Percentiles rank a stretch among this genome's conserved stretches.
phyloP scores from a whole-genome alignment of 1,284 basidiomycete genomes.

The Peniophora sp. region DNA sequence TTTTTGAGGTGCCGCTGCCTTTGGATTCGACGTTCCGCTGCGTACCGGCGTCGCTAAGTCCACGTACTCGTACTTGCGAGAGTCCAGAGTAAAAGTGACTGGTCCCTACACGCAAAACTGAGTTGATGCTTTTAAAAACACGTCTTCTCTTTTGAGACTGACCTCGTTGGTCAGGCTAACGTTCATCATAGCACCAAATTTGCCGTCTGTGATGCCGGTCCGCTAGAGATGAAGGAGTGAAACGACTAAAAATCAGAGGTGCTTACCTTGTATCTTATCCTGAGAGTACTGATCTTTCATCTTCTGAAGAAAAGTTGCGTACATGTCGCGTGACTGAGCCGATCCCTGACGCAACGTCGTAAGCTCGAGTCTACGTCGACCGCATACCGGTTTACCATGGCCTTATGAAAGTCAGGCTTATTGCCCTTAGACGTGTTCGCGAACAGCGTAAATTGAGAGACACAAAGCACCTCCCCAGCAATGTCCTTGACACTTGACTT shows the following conservation, averaged over 20 bases:
- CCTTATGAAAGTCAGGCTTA: conserved; percentile 86
- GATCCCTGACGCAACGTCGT: conserved; percentile 37
- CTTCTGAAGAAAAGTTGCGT: conserved; percentile 63
- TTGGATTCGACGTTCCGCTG: no score
- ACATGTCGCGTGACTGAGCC: conserved; percentile 62
- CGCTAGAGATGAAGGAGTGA: not conserved
- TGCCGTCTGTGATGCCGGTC: conserved; percentile 59
- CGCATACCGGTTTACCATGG: conserved; percentile 55
- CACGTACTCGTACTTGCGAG: conserved; percentile 58
- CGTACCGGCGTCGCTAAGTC: conserved; percentile 12
- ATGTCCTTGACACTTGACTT: conserved; percentile 79
- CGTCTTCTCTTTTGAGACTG: no score
- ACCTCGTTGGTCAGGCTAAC: conserved; percentile 83
- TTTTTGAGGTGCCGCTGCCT: no score
- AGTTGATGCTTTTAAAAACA: no score
- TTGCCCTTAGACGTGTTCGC: conserved; percentile 83
- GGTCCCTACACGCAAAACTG: no score
- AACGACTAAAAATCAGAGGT: not conserved
- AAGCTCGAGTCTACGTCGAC: conserved; percentile 2
- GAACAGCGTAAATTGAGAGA: conserved; percentile 87
- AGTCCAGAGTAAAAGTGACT: conserved; percentile 76
- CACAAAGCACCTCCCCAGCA: conserved; percentile 80
- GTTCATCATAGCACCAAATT: conserved; percentile 91
- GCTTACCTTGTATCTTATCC: conserved; percentile 71
- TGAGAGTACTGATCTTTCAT: conserved; percentile 59